phyloP scores from a whole-genome alignment of 2,329 filamentous ascomycete species.

The Aspergillus carbonarius region DNA sequence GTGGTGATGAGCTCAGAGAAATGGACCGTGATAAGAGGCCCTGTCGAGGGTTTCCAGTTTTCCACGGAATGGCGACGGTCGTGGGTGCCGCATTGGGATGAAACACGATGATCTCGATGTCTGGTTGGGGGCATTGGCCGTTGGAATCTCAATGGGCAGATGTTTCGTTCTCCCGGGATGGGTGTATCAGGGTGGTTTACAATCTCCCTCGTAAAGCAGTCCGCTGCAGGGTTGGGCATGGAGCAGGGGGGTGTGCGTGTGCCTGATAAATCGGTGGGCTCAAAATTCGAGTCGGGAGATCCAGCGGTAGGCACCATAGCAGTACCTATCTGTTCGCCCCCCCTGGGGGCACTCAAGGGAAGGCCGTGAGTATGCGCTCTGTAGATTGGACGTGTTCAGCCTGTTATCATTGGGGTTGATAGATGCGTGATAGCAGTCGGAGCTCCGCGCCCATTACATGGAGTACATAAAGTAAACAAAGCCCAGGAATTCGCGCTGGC shows the following conservation, averaged over 20 bases:
- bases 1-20: slow-evolving; percentile 20
- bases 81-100: neutral
- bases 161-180: neutral
- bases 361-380: neutral
- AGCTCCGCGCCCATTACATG: neutral
- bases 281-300: too few relatives aligned
- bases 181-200: neutral
- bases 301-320: too few relatives aligned
- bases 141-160: too few relatives aligned
- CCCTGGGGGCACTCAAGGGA: neutral
- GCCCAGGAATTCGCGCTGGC: neutral
- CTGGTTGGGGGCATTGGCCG: neutral
- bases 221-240: neutral
- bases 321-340: neutral
- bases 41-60: neutral
- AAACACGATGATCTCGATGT: neutral
- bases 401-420: slow-evolving; percentile 1
- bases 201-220: neutral
- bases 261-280: neutral
- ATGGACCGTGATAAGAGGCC: slow-evolving; percentile 12
- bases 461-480: neutral
- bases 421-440: neutral
- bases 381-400: neutral
- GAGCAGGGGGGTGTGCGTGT: neutral
- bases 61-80: neutral